These are phyloP conservation scores for Diaporthe nobilis DNA, from an alignment of 2,329 filamentous ascomycete species.

Conservation along the genomic window DNA sequence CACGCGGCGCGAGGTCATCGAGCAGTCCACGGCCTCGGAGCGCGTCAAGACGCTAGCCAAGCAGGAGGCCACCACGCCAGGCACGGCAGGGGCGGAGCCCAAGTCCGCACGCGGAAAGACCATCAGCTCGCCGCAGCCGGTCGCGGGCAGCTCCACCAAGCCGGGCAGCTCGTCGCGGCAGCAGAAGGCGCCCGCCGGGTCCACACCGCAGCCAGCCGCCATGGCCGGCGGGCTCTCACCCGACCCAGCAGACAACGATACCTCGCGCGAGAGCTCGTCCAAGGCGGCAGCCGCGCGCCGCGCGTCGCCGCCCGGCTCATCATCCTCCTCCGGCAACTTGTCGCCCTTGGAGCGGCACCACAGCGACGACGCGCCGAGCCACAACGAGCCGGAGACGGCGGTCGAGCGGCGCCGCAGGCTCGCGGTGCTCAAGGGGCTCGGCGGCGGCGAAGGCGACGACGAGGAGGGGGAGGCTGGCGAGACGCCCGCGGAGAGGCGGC, in stretches of 20 bases:
- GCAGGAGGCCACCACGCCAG: slow-evolving; percentile 49
- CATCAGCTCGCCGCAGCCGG: slow-evolving; percentile 35
- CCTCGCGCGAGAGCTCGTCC: slow-evolving; percentile 33
- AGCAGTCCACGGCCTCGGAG: slow-evolving; percentile 63
- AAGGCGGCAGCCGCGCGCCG: slow-evolving; percentile 24
- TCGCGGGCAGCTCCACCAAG: neutral
- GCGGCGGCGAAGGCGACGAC: slow-evolving; percentile 56
- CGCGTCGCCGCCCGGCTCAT: slow-evolving; percentile 18
- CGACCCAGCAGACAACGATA: neutral
- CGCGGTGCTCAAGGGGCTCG: slow-evolving; percentile 62
- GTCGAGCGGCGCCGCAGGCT: slow-evolving; percentile 78
- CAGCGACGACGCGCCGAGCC: slow-evolving; percentile 45
- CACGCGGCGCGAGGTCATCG: slow-evolving; percentile 69
- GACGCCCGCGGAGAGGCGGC: slow-evolving; percentile 80
- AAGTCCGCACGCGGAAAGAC: slow-evolving; percentile 38
- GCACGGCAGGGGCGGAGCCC: neutral
- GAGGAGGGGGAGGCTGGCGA: slow-evolving; percentile 67
- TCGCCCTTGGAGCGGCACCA: slow-evolving; percentile 30
- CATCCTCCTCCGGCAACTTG: slow-evolving; percentile 30
- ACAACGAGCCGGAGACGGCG: slow-evolving; percentile 73
- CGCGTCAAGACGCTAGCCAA: slow-evolving; percentile 65
- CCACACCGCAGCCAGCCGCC: neutral
- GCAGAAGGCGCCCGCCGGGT: slow-evolving; percentile 12
- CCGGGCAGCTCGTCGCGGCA: slow-evolving; percentile 4
- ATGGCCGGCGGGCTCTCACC: neutral